Base-by-base conservation (phyloP, 2,329 filamentous ascomycete species). In the Harringtonia aguacate region DNA sequence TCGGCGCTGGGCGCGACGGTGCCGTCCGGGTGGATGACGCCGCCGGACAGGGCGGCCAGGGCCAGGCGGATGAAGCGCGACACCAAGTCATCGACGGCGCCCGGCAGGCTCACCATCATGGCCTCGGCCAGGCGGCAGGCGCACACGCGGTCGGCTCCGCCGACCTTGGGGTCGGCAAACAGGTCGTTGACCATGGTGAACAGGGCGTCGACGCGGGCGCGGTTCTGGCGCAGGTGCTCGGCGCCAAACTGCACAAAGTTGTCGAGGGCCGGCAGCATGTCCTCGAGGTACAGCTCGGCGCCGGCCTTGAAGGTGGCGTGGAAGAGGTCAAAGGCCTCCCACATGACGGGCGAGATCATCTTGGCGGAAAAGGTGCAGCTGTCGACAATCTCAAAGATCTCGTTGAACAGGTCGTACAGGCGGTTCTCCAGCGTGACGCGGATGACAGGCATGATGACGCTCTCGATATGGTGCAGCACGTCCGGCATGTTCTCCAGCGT, bases 351-450 rank as follows among this genome's bases (percentile, higher is more conserved):
- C 1, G 92, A 95, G 53, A 98, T 97, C 46, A 79, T 77, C 72
- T 97, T 98, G 49, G 92, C 90, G 12, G 92, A 87, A 61, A 97
- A 98, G 8, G 92, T 98, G 72, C 92, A 98, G 72, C 88, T 95
- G 62, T 98, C 92, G 55, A 98, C 94, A 55, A 98, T 98, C 66
- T 98, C 92, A 54, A 98, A 98, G 6, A 97, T 80, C 61, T 98
- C 92, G 60, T 97, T 98, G 64, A 95, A 98, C 20, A 98, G 69
- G 63, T 98, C 86, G 59, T 95, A 97, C 30, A 98, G 80, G 66
- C 95, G 97, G 69, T 98, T 95, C 66, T 97, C 88, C 20, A 98
- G 73, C 0, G 92, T 98, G 41, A 97, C 86, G 51, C 84, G 86
- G 56, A 98, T 94, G 35, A 98, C 89, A 3, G 92, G 92, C 86